A percentile compares a stretch with the other conserved stretches of the same genome.
phyloP scores from a whole-genome alignment of 495 filamentous ascomycete species.

The Aspergillus nidulans region DNA sequence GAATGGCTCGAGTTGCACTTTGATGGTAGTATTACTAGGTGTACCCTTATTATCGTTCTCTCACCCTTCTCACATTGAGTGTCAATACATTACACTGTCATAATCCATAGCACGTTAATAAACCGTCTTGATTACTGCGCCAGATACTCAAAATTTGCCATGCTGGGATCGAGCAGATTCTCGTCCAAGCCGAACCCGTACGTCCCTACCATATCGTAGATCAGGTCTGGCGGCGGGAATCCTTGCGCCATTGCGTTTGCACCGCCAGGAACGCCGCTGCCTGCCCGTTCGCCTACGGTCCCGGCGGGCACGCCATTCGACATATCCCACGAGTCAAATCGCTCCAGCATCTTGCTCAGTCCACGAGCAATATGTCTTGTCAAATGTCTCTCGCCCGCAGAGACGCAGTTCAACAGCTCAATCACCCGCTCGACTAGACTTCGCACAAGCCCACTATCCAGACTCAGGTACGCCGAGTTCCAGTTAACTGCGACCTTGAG shows the following conservation, averaged over 20 bases:
- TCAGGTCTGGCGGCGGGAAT: conserved; percentile 45
- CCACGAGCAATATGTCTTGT: conserved; percentile 51
- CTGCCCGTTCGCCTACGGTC: not conserved
- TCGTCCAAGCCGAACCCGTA: conserved; percentile 47
- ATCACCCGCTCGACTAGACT: conserved; percentile 47
- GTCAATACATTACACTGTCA: no score
- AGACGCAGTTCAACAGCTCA: conserved; percentile 48
- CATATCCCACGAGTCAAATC: conserved; percentile 44
- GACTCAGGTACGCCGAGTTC: conserved; percentile 46
- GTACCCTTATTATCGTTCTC: no score
- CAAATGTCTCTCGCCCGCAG: conserved; percentile 49
- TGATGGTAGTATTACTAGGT: no score
- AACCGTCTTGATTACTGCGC: conserved; percentile 23
- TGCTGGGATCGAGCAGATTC: conserved; percentile 43
- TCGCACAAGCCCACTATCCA: conserved; percentile 42
- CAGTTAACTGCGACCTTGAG: conserved; percentile 54
- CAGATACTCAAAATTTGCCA: conserved; percentile 45
- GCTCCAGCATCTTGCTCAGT: conserved; percentile 49
- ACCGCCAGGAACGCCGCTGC: conserved; percentile 35
- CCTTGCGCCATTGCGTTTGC: conserved; percentile 47
- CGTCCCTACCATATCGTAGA: conserved; percentile 47
- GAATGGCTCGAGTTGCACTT: no score
- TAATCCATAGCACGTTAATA: not conserved
- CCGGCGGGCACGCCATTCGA: conserved; percentile 18
- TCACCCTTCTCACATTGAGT: no score